phyloP scores from a whole-genome alignment of 2,329 filamentous ascomycete genomes.

The Boeremia exigua region DNA sequence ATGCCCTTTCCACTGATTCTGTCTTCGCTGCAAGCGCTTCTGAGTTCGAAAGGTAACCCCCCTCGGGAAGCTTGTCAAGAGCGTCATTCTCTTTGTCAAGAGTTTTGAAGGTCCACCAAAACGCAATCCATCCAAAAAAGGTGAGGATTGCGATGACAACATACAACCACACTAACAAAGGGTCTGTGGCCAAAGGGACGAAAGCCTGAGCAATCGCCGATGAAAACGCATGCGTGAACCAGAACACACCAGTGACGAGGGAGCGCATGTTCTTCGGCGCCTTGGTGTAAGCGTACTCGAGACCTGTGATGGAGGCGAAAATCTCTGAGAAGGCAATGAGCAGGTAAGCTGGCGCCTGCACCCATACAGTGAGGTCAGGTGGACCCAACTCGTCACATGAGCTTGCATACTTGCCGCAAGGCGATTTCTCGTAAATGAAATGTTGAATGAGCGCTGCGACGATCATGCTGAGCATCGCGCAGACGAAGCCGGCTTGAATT shows the following conservation, averaged over 20 bases:
- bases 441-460: slow-evolving; percentile 63
- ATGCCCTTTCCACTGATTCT: slow-evolving; percentile 13
- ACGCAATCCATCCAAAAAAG: slow-evolving; percentile 35
- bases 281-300: slow-evolving; percentile 76
- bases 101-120: slow-evolving; percentile 37
- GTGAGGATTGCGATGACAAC: slow-evolving; percentile 40
- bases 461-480: slow-evolving; percentile 68
- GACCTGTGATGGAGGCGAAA: slow-evolving; percentile 68
- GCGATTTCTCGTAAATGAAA: slow-evolving; percentile 58
- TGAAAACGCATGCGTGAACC: slow-evolving; percentile 42
- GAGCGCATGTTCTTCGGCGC: slow-evolving; percentile 67
- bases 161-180: slow-evolving; percentile 36
- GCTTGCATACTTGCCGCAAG: slow-evolving; percentile 48
- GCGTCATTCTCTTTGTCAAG: slow-evolving; percentile 39
- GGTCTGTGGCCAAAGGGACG: slow-evolving; percentile 28
- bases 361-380: slow-evolving; percentile 58
- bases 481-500: slow-evolving; percentile 71
- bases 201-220: slow-evolving; percentile 31
- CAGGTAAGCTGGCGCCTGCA: slow-evolving; percentile 57
- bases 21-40: slow-evolving; percentile 22
- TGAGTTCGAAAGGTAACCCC: slow-evolving; percentile 24
- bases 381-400: slow-evolving; percentile 42
- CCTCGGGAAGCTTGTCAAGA: slow-evolving; percentile 42
- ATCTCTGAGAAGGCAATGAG: slow-evolving; percentile 65
- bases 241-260: slow-evolving; percentile 38